Evolutionary conservation across 306 rosid genomes (phyloP), one percentile per base, ranked within the genome.

Genomic region (Glycine latifolia): DNA sequence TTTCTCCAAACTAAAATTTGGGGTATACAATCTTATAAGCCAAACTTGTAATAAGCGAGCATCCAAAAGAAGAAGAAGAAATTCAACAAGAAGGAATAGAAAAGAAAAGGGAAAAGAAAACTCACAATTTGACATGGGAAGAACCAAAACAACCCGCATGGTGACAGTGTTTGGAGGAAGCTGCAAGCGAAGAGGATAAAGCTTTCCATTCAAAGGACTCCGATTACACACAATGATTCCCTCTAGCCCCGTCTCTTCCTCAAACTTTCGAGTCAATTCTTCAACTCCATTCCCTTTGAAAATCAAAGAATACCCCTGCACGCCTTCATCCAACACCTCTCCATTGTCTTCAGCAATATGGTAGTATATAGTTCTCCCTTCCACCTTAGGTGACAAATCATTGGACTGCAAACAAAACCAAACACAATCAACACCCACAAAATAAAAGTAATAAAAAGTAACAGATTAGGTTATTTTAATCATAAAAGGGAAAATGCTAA

Each of bases 111-210:
- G 16, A 14, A n/a, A 47, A 46, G 68, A 79, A 53, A 80, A 78
- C 85, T 84, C 31, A 95, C 99, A 87, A 68, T 81, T 86, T 2
- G 99, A 91, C 17, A 85, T 73, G 0, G 90, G 85, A 17, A 86
- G 89, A 82, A 95, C 91, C 60, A 94, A 83, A 41, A 93, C 83
- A 73, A 95, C 92, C 3, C 87, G 91, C 96, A 95, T 91, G 3
- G 89, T 87, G 0, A 89, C 90, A 84, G 86, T 92, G 89, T 92
- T 91, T 4, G 99, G 99, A 82, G 99, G 99, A 77, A 95, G 97
- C 85, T 93, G 97, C 91, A 95, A 86, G 20, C 92, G 94, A 84
- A 95, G 98, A 47, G 99, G 99, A 74, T 69, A 85, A 3, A 95
- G 91, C 80, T 89, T 90, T 39, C 90, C 88, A 80, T 91, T 93